Percentiles rank a stretch among this genome's conserved stretches.
phyloP scores from a whole-genome alignment of 2,329 filamentous ascomycete species.

The Aspergillus proliferans region DNA sequence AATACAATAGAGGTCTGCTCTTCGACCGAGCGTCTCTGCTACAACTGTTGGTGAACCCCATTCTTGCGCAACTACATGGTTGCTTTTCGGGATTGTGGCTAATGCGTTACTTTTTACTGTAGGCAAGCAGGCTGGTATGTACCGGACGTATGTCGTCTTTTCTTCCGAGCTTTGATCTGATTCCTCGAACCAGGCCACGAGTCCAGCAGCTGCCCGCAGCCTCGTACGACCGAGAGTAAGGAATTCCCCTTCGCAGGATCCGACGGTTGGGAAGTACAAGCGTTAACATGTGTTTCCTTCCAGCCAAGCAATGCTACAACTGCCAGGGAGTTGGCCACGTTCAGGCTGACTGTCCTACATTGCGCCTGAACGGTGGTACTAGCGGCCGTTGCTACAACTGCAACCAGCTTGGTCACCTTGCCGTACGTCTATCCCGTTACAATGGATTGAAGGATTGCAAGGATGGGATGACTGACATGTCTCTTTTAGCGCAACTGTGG shows the following conservation, averaged over 20 bases:
- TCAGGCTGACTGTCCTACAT: constrained; percentile 95
- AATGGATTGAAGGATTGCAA: neutral
- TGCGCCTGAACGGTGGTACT: constrained; percentile 75
- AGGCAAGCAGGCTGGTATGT: constrained; percentile 45
- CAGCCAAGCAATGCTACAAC: constrained; percentile 99
- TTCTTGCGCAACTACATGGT: constrained; percentile 1
- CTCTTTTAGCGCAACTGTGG: constrained; percentile 69
- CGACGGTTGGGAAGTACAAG: constrained; percentile 4
- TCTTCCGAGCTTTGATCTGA: constrained; percentile 12
- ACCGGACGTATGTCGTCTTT: constrained; percentile 7
- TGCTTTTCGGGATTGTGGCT: constrained; percentile 13
- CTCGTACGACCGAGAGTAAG: constrained; percentile 86
- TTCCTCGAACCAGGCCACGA: constrained; percentile 63
- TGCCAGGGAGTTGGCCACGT: constrained; percentile 98
- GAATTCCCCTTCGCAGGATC: constrained; percentile 6
- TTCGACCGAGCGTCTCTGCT: constrained; percentile 95
- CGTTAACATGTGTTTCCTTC: constrained; percentile 14
- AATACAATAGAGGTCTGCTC: constrained; percentile 77
- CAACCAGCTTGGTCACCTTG: constrained; percentile 85
- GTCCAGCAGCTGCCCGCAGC: constrained; percentile 94
- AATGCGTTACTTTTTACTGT: constrained; percentile 10
- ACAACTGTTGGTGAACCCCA: constrained; percentile 75
- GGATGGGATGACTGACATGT: neutral
- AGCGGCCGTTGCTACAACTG: constrained; percentile 95
- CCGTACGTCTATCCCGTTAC: constrained; percentile 50